These are phyloP conservation scores for Saccharomycopsis selenospora DNA, from an alignment of 805 yeast species.

Conservation along the genomic window DNA sequence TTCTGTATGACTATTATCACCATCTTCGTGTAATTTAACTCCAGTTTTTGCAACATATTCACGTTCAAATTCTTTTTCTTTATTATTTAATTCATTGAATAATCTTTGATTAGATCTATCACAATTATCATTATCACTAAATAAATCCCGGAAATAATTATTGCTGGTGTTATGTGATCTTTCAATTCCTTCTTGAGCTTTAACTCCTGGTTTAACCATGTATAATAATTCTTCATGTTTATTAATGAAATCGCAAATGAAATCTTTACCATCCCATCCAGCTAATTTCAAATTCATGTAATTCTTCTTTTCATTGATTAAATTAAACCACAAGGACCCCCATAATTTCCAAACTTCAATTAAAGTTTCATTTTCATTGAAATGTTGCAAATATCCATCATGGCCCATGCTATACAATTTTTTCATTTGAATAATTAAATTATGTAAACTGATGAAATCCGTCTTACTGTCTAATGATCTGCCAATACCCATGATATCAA, in stretches of 20 bases:
- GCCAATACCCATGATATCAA: conserved; percentile 13
- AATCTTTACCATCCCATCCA: conserved; percentile 23
- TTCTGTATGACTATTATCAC: neutral
- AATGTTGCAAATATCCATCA: conserved; percentile 40
- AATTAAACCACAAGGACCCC: conserved; percentile 79
- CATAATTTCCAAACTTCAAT: conserved; percentile 81
- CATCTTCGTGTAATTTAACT: neutral
- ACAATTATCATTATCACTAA: conserved; percentile 20
- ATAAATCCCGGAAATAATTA: conserved; percentile 21
- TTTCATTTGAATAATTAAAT: conserved; percentile 22
- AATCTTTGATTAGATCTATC: conserved; percentile 19
- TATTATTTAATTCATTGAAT: conserved; percentile 14
- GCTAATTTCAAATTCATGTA: conserved; percentile 19
- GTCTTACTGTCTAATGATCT: conserved; percentile 1
- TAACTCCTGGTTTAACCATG: conserved; percentile 16
- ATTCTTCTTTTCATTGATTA: conserved; percentile 40
- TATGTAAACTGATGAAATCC: conserved; percentile 17
- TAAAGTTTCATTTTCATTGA: conserved; percentile 52
- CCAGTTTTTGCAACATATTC: neutral
- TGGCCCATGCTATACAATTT: conserved; percentile 25
- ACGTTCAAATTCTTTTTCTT: conserved; percentile 14
- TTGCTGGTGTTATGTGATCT: conserved; percentile 20
- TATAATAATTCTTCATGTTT: conserved; percentile 19
- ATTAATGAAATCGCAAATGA: conserved; percentile 18
- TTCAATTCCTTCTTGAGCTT: conserved; percentile 19